phyloP scores from a whole-genome alignment of 345 rosid genomes.

The Ricinus communis region DNA sequence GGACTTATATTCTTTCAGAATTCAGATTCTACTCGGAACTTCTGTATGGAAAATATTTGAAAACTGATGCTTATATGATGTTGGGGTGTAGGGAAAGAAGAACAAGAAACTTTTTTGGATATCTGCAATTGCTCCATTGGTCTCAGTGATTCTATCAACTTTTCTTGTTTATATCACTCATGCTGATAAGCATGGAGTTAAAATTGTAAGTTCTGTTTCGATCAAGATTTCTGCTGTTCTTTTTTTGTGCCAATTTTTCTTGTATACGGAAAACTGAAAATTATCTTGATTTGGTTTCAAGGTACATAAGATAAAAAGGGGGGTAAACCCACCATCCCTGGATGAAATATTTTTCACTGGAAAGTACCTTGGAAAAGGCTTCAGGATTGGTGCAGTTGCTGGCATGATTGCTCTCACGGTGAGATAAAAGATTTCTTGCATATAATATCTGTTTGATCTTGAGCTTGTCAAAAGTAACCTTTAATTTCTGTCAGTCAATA shows the following conservation, averaged over 20 bases:
- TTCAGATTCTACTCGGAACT: neutral
- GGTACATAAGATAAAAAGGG: slow-evolving; percentile 72
- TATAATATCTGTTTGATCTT: neutral
- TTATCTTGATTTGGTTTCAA: slow-evolving; percentile 32
- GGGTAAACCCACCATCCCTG: slow-evolving; percentile 77
- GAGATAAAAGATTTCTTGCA: slow-evolving; percentile 16
- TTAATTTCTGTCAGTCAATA: too few relatives aligned
- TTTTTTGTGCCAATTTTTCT: neutral
- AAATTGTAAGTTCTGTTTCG: slow-evolving; percentile 54
- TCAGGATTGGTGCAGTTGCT: slow-evolving; percentile 68
- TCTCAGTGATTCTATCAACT: slow-evolving; percentile 82
- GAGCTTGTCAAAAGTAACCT: slow-evolving; percentile 15
- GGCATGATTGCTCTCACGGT: slow-evolving; percentile 90
- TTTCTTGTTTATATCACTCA: slow-evolving; percentile 82
- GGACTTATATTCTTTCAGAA: slow-evolving; percentile 15
- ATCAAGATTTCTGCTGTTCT: neutral
- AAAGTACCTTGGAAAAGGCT: slow-evolving; percentile 56
- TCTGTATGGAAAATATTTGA: neutral
- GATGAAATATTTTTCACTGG: slow-evolving; percentile 70
- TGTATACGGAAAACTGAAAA: neutral
- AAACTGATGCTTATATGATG: slow-evolving; percentile 19
- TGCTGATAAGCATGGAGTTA: slow-evolving; percentile 86
- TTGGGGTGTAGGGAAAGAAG: slow-evolving; percentile 64
- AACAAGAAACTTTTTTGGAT: slow-evolving; percentile 80
- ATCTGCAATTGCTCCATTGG: slow-evolving; percentile 85